A percentile compares a stretch with the other conserved stretches of the same genome.
These are phyloP conservation scores for Heliamphora pulchella DNA, from an alignment of 179 eudicot species.

Conservation along the genomic window DNA sequence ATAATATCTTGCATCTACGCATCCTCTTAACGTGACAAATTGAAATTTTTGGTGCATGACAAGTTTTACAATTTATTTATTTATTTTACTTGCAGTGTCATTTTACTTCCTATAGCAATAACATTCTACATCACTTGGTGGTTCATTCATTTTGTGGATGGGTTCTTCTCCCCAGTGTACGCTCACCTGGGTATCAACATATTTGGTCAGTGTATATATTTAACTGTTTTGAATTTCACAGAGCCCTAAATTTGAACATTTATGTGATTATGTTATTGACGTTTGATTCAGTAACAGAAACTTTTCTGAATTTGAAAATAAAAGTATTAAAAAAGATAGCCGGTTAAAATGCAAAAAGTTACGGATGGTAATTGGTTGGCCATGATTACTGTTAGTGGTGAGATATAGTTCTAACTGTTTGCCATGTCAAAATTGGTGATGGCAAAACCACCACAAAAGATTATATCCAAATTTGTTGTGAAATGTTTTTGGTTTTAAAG, in stretches of 20 bases:
- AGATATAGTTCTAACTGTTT: background rate
- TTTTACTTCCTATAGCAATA: slow-evolving; percentile 77
- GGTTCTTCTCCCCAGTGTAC: slow-evolving; percentile 84
- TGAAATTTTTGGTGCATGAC: slow-evolving; percentile 1
- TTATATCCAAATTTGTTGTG: background rate
- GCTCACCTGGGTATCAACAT: slow-evolving; percentile 57
- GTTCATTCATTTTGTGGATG: slow-evolving; percentile 87
- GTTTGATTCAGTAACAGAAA: background rate
- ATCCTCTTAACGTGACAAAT: background rate
- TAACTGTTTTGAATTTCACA: background rate
- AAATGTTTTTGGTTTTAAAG: background rate
- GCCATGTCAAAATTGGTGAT: background rate
- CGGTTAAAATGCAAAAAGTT: background rate
- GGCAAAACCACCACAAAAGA: background rate
- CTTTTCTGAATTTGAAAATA: background rate
- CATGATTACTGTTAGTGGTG: background rate
- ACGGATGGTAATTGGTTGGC: background rate
- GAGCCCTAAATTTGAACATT: background rate
- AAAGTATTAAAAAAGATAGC: background rate
- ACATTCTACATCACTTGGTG: slow-evolving; percentile 86
- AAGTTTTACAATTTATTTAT: background rate
- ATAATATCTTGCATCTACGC: background rate
- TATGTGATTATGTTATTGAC: background rate
- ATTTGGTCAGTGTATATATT: slow-evolving; percentile 48
- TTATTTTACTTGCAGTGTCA: slow-evolving; percentile 51